Percentiles rank a stretch among this genome's conserved stretches.
Conservation (phyloP, 371 early-diverging fungal species). For the Actinomucor elegans region DNA sequence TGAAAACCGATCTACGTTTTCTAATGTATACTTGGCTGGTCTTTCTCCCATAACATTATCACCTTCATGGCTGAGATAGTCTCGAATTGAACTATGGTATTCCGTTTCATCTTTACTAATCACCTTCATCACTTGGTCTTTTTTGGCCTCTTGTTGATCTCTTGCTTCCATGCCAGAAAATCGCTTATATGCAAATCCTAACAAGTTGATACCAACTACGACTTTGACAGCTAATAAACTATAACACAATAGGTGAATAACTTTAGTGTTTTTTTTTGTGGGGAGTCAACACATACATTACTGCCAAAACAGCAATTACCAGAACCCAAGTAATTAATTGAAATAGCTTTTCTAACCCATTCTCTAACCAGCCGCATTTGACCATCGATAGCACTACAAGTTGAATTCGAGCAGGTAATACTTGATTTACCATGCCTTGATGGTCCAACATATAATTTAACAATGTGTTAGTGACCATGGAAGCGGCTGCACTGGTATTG, state of each 20-base stretch:
- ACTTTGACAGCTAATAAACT: constrained; percentile 70
- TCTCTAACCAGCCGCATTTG: constrained; percentile 36
- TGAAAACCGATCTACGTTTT: constrained; percentile 87
- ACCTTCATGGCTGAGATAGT: constrained; percentile 38
- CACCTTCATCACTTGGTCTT: constrained; percentile 45
- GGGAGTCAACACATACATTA: constrained; percentile 30
- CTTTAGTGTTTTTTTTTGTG: too few species aligned
- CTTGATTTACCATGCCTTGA: constrained; percentile 20
- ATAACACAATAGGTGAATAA: too few species aligned
- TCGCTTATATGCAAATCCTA: constrained; percentile 68
- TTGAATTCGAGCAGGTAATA: constrained; percentile 34
- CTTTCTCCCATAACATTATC: constrained; percentile 41
- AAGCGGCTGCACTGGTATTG: constrained; percentile 14
- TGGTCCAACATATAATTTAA: constrained; percentile 25
- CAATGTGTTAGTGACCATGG: constrained; percentile 18
- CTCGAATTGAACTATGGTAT: constrained; percentile 22
- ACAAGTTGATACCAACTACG: constrained; percentile 69
- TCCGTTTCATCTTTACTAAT: constrained; percentile 62
- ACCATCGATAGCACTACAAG: constrained; percentile 30
- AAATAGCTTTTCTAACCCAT: constrained; percentile 32
- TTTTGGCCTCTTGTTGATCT: constrained; percentile 47
- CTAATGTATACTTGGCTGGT: constrained; percentile 64
- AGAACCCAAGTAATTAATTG: constrained; percentile 25
- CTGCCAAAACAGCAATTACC: constrained; percentile 19
- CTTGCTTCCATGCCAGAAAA: constrained; percentile 63